Percentiles rank a stretch among this genome's conserved stretches.
Evolutionary conservation across 2,329 filamentous ascomycete genomes (phyloP).

Genomic region (Epichloe coenophiala): DNA sequence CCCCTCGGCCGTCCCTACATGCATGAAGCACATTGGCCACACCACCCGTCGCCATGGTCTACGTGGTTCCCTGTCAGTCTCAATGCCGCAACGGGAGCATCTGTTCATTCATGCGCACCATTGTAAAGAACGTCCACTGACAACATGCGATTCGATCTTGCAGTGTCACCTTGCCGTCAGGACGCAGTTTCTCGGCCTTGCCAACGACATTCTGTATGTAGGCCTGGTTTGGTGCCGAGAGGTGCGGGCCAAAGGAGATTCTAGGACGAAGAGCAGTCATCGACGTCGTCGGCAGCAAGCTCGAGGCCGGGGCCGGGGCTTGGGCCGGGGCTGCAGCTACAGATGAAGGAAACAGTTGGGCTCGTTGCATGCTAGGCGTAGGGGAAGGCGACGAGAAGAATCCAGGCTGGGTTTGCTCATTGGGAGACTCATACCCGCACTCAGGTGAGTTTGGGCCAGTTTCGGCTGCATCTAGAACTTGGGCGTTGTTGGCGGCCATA

Average conservation of each 20-base stretch:
- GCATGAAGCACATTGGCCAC: slow-evolving; percentile 39
- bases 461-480: slow-evolving; percentile 13
- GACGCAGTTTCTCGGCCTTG: slow-evolving; percentile 13
- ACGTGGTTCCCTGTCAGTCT: background rate
- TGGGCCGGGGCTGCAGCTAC: background rate
- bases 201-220: slow-evolving; percentile 23
- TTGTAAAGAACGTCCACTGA: slow-evolving; percentile 68
- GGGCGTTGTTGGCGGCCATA: slow-evolving; percentile 21
- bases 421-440: slow-evolving; percentile 25
- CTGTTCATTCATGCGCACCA: slow-evolving; percentile 10
- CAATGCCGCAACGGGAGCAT: background rate
- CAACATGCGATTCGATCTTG: slow-evolving; percentile 38
- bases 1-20: background rate
- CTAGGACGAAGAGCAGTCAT: background rate
- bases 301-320: no score
- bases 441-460: slow-evolving; percentile 1
- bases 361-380: background rate
- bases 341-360: background rate
- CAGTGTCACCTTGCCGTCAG: slow-evolving; percentile 25
- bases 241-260: background rate
- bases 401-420: slow-evolving; percentile 17
- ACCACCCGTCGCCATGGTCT: slow-evolving; percentile 39
- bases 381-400: slow-evolving; percentile 14
- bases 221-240: slow-evolving; percentile 3
- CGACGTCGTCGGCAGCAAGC: background rate